A percentile compares a stretch with the other conserved stretches of the same genome.
Conservation (phyloP, 2,329 filamentous ascomycete genomes). For the Cladosporium oxysporum region DNA sequence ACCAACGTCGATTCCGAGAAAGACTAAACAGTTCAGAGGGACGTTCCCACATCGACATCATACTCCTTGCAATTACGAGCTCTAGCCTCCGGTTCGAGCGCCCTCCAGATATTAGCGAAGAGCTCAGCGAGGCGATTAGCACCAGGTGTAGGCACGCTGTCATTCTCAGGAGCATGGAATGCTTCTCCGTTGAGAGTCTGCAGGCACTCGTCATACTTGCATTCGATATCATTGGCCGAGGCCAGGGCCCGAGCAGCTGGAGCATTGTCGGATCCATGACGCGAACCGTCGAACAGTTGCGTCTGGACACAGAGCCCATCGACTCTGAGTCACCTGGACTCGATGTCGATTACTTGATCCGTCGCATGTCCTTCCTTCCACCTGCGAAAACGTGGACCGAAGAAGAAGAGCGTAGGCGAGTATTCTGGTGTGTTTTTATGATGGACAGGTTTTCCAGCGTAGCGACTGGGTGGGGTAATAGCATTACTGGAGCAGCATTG, state of each 20-base stretch:
- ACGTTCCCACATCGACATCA: not conserved
- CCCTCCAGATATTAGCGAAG: not conserved
- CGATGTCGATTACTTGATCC: not conserved
- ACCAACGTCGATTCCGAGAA: not conserved
- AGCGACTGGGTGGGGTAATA: too few species aligned
- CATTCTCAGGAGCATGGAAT: constrained; percentile 2
- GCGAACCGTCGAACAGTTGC: not conserved
- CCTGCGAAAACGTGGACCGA: too few species aligned
- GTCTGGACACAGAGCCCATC: not conserved
- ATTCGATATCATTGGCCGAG: not conserved
- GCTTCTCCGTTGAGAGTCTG: constrained; percentile 1
- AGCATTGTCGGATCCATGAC: constrained; percentile 3
- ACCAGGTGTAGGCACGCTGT: not conserved
- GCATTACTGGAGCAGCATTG: too few species aligned
- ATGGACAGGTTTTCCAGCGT: too few species aligned
- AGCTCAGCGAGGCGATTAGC: not conserved
- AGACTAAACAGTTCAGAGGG: not conserved
- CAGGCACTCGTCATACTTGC: constrained; percentile 6
- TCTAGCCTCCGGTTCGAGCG: not conserved
- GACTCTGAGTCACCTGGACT: not conserved
- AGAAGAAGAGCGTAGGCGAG: too few species aligned
- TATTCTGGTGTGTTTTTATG: too few species aligned
- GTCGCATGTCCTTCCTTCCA: not conserved
- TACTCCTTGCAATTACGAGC: not conserved
- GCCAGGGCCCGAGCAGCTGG: not conserved